phyloP scores from a whole-genome alignment of 2,329 filamentous ascomycete species.

The Chalaropsis thielavioides region DNA sequence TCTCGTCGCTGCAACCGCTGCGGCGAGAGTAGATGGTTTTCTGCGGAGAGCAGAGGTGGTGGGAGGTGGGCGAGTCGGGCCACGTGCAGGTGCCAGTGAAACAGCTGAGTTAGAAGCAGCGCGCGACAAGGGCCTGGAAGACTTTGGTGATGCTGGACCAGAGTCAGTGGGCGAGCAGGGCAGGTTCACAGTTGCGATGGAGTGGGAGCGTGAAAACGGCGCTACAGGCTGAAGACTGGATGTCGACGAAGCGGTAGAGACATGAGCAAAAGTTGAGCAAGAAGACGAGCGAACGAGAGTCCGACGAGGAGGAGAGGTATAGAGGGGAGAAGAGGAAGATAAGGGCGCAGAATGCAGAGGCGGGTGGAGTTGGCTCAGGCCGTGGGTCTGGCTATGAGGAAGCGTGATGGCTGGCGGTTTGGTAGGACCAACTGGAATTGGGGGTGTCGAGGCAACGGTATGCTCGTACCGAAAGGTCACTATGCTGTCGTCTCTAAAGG shows the following conservation, averaged over 20 bases:
- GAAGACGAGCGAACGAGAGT: neutral
- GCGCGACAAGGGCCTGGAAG: neutral
- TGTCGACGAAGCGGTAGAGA: neutral
- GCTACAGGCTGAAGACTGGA: neutral
- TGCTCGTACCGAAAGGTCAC: conserved; percentile 48
- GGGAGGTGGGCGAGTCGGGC: neutral
- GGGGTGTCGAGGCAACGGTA: conserved; percentile 41
- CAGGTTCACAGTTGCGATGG: neutral
- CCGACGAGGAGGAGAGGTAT: neutral
- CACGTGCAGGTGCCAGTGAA: neutral
- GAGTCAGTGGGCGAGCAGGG: neutral
- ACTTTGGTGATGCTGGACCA: neutral
- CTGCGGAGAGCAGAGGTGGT: neutral
- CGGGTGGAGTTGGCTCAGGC: neutral
- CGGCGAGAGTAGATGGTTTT: conserved; percentile 10
- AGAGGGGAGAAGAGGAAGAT: neutral
- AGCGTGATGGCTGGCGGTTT: conserved; percentile 18
- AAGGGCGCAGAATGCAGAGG: neutral
- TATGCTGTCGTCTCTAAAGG: conserved; percentile 36
- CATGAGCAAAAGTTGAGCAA: neutral
- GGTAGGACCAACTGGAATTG: conserved; percentile 30
- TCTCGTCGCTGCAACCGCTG: conserved; percentile 7
- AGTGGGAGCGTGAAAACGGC: neutral
- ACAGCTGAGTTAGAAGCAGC: conserved; percentile 6
- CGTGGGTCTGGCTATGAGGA: neutral